Conservation (phyloP, 345 rosid species). For the Isatis tinctoria region DNA sequence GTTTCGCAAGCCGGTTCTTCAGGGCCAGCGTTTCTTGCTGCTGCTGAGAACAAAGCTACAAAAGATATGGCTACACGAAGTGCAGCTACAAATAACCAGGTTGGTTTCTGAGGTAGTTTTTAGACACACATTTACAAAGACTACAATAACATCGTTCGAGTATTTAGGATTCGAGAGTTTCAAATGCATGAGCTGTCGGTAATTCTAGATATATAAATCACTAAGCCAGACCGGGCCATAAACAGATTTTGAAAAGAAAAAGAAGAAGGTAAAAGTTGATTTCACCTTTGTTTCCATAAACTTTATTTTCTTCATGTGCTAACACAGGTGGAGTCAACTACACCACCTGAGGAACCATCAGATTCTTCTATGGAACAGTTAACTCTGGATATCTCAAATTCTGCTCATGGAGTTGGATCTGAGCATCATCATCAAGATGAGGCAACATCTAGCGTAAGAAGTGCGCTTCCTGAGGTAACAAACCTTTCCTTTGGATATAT, state of each 20-base stretch:
- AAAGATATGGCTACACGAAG: constrained; percentile 19
- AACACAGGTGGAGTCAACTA: constrained; percentile 25
- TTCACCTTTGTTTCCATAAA: not conserved
- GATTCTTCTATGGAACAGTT: constrained; percentile 27
- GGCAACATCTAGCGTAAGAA: constrained; percentile 41
- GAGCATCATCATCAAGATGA: constrained; percentile 33
- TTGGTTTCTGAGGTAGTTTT: constrained; percentile 13
- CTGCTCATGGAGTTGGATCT: constrained; percentile 32
- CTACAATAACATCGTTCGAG: not conserved
- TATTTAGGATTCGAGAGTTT: not conserved
- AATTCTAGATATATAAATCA: not conserved
- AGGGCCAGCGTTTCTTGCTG: constrained; percentile 8
- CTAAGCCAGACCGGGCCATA: not conserved
- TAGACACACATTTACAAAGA: not conserved
- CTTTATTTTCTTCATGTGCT: constrained; percentile 8
- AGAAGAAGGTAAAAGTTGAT: not conserved
- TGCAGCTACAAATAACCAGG: constrained; percentile 38
- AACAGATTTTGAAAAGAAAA: not conserved
- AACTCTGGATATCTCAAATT: constrained; percentile 27
- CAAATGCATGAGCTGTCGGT: not conserved
- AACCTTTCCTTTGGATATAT: not conserved
- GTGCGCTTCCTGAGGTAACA: constrained; percentile 68
- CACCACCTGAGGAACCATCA: constrained; percentile 32
- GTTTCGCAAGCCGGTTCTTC: constrained; percentile 27
- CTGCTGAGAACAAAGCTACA: constrained; percentile 12